These are phyloP conservation scores for Candida dajiaensis DNA, from an alignment of 805 yeast species.

Conservation along the genomic window DNA sequence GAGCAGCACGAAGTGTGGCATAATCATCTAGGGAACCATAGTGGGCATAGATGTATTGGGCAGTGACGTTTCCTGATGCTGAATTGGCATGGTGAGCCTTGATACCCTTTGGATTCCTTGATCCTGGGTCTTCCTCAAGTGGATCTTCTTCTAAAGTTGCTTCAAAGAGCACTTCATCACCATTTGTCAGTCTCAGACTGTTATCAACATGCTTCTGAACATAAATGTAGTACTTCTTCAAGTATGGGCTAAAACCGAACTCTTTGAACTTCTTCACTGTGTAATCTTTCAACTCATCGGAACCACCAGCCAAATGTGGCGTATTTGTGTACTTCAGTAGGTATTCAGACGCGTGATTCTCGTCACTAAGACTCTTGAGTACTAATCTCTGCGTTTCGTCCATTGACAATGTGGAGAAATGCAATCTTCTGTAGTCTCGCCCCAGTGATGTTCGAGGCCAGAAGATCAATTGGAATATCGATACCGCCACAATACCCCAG, in stretches of 20 bases:
- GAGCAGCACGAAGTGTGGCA: slow-evolving; percentile 29
- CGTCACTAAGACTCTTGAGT: slow-evolving; percentile 33
- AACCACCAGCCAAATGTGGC: slow-evolving; percentile 33
- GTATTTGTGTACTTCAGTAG: slow-evolving; percentile 17
- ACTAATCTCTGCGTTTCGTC: slow-evolving; percentile 65
- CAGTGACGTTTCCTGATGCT: slow-evolving; percentile 54
- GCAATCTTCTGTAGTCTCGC: slow-evolving; percentile 72
- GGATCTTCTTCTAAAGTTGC: slow-evolving; percentile 45
- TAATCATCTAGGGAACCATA: slow-evolving; percentile 58
- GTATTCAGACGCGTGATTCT: slow-evolving; percentile 28
- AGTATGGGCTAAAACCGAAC: slow-evolving; percentile 43
- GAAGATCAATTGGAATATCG: slow-evolving; percentile 56
- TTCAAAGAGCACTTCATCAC: slow-evolving; percentile 33
- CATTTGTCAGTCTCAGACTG: slow-evolving; percentile 31
- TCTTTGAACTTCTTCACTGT: slow-evolving; percentile 44
- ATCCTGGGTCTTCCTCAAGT: slow-evolving; percentile 36
- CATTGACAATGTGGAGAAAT: slow-evolving; percentile 57
- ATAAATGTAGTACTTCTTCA: slow-evolving; percentile 54
- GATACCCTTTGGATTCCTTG: slow-evolving; percentile 37
- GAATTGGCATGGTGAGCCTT: slow-evolving; percentile 62
- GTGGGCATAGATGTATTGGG: slow-evolving; percentile 51
- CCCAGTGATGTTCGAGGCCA: slow-evolving; percentile 80
- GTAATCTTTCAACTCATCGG: slow-evolving; percentile 38
- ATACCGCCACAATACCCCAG: slow-evolving; percentile 23
- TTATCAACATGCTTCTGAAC: slow-evolving; percentile 46